Conservation (phyloP, 371 early-diverging fungal genomes). For the Mucor indicus region DNA sequence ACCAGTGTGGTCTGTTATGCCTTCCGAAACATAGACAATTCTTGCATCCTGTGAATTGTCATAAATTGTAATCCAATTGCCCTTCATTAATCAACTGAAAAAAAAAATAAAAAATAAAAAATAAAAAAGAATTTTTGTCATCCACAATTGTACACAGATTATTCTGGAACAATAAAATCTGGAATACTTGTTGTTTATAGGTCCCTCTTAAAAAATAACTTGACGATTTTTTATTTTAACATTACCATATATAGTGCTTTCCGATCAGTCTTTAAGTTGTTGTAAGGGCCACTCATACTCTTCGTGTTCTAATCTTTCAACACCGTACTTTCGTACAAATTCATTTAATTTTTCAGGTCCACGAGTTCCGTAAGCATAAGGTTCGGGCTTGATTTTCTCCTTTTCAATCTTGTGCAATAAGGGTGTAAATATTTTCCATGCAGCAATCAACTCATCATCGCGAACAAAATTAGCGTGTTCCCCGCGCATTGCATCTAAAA, state of each 20-base stretch:
- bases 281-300: slow-evolving; percentile 24
- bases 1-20: slow-evolving; percentile 48
- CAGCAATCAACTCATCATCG: slow-evolving; percentile 92
- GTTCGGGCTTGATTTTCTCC: slow-evolving; percentile 63
- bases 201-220: background rate
- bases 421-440: slow-evolving; percentile 97
- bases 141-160: no score
- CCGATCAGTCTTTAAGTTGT: slow-evolving; percentile 8
- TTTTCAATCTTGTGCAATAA: slow-evolving; percentile 85
- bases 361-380: slow-evolving; percentile 85
- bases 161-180: no score
- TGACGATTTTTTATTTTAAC: no score
- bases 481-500: slow-evolving; percentile 85
- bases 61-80: slow-evolving; percentile 55
- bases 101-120: background rate
- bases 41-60: slow-evolving; percentile 46
- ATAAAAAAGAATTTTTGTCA: background rate
- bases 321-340: slow-evolving; percentile 70
- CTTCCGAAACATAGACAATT: slow-evolving; percentile 49
- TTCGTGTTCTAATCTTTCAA: slow-evolving; percentile 13
- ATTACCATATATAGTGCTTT: no score
- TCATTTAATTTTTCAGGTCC: slow-evolving; percentile 78
- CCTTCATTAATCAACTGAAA: background rate
- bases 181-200: no score
- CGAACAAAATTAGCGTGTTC: slow-evolving; percentile 97